A percentile compares a stretch with the other conserved stretches of the same genome.
Evolutionary conservation across 176 grass and related monocot genomes (phyloP).

Genomic region (Olyra latifolia): DNA sequence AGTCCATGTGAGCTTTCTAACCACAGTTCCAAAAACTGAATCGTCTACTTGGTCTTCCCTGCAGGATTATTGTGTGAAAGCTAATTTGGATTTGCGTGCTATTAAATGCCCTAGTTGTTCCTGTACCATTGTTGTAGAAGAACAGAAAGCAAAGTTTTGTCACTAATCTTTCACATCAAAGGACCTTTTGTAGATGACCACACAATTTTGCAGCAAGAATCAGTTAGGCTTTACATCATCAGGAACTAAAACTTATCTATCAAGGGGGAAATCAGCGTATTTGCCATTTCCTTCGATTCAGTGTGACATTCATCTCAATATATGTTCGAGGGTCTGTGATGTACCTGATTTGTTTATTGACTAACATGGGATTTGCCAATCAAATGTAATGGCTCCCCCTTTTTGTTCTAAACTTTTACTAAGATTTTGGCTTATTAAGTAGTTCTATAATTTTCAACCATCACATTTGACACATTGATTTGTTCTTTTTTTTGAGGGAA

Average conservation of each 20-base stretch:
- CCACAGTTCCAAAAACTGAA: constrained; percentile 50
- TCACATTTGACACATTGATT: neutral
- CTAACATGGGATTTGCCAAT: neutral
- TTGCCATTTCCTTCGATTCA: neutral
- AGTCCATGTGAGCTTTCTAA: neutral
- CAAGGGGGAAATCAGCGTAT: neutral
- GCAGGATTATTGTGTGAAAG: constrained; percentile 89
- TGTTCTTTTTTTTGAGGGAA: neutral
- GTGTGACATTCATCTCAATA: neutral
- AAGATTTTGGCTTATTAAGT: neutral
- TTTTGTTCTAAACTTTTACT: neutral
- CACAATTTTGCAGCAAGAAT: constrained; percentile 35
- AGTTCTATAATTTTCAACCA: neutral
- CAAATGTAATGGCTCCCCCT: neutral
- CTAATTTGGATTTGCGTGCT: constrained; percentile 61
- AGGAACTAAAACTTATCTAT: neutral
- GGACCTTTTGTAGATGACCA: constrained; percentile 34
- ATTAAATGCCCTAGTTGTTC: constrained; percentile 27
- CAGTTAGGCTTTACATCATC: constrained; percentile 18
- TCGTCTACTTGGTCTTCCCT: constrained; percentile 79
- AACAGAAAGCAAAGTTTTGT: constrained; percentile 25
- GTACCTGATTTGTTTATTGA: neutral
- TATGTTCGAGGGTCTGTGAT: neutral
- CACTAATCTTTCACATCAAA: constrained; percentile 15
- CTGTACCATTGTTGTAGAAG: constrained; percentile 22